phyloP scores from a whole-genome alignment of 345 rosid genomes.

The Trapa bicornis region DNA sequence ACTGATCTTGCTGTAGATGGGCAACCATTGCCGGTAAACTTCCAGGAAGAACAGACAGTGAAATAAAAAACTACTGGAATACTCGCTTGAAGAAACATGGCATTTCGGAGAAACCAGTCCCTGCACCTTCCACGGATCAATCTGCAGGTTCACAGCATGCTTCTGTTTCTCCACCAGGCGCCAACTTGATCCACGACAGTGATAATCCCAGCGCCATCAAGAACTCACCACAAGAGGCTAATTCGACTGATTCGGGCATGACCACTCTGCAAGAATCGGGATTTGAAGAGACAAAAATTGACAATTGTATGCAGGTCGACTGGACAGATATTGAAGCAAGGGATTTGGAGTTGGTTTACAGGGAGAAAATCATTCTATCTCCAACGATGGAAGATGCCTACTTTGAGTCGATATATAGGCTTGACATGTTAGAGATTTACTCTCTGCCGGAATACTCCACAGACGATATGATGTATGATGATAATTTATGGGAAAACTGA shows the following conservation, averaged over 20 bases:
- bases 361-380: neutral
- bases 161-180: too few species aligned
- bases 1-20: constrained; percentile 5
- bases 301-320: neutral
- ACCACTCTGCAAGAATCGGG: neutral
- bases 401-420: too few species aligned
- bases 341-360: neutral
- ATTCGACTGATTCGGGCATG: neutral
- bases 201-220: neutral
- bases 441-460: too few species aligned
- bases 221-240: neutral
- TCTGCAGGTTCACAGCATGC: too few species aligned
- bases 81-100: constrained; percentile 5
- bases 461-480: too few species aligned
- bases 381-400: neutral
- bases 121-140: too few species aligned
- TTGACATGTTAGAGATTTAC: too few species aligned
- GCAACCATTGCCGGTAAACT: constrained; percentile 4
- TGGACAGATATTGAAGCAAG: neutral
- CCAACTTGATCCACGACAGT: neutral
- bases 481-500: too few species aligned
- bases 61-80: constrained; percentile 15
- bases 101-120: too few species aligned
- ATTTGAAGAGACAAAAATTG: neutral
- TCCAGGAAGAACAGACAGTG: constrained; percentile 12